Percentiles rank a stretch among this genome's conserved stretches.
Evolutionary conservation across 1,284 basidiomycete genomes (phyloP).

Genomic region (Pascua guehoae): DNA sequence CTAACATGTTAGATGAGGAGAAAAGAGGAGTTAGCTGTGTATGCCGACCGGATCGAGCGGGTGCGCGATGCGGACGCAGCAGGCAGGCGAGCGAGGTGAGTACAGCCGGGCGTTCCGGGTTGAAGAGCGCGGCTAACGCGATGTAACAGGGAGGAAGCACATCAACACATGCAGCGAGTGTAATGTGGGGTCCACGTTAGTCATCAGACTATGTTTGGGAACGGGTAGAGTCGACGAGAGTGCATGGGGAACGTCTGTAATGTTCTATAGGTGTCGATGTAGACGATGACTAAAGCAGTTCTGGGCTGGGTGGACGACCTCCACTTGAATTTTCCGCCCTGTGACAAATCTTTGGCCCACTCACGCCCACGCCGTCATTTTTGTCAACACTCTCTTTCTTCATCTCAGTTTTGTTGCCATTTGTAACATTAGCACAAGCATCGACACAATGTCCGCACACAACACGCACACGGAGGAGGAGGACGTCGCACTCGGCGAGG

Average conservation of each 20-base stretch:
- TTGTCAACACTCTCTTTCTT: not conserved
- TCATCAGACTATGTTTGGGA: too few species aligned
- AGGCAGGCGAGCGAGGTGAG: not conserved
- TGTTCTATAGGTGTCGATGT: too few species aligned
- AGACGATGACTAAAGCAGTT: too few species aligned
- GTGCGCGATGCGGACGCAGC: not conserved
- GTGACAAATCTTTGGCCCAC: not conserved
- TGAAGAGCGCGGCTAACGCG: too few species aligned
- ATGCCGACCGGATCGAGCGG: conserved; percentile 5
- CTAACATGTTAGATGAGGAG: conserved; percentile 4
- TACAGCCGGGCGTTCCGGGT: too few species aligned
- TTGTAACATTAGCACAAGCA: not conserved
- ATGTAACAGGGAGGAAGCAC: too few species aligned
- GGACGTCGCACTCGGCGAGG: conserved; percentile 39
- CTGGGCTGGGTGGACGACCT: not conserved
- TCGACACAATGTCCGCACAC: conserved; percentile 4
- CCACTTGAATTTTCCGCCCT: not conserved
- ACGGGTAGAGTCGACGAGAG: too few species aligned
- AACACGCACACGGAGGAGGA: conserved; percentile 24
- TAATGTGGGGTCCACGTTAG: too few species aligned
- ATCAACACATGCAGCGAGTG: too few species aligned
- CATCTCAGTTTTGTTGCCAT: not conserved
- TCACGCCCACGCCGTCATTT: not conserved
- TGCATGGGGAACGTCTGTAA: too few species aligned
- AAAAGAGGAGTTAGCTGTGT: conserved; percentile 2